A percentile compares a stretch with the other conserved stretches of the same genome.
Conservation (phyloP, 2,329 filamentous ascomycete genomes). For the Leptographium wingfieldii region DNA sequence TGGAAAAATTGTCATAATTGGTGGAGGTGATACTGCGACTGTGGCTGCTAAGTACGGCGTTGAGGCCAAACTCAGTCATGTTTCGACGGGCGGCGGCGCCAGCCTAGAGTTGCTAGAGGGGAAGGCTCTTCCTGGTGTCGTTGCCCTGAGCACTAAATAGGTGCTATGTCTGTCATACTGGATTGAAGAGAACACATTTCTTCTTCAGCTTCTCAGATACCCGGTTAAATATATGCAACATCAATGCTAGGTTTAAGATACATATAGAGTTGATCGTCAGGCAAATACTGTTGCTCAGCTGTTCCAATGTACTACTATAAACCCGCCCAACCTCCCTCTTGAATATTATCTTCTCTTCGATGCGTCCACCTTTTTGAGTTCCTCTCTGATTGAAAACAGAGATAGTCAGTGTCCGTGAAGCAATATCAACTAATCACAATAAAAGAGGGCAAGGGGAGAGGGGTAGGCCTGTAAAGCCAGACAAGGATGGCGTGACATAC, state of each 20-base stretch:
- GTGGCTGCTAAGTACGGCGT: slow-evolving; percentile 95
- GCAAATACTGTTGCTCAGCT: neutral
- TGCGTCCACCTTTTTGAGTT: slow-evolving; percentile 85
- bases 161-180: neutral
- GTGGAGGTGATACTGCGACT: slow-evolving; percentile 94
- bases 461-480: neutral
- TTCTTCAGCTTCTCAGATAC: neutral
- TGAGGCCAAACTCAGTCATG: slow-evolving; percentile 95
- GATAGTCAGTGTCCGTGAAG: neutral
- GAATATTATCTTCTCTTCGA: slow-evolving; percentile 47
- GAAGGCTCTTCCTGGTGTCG: slow-evolving; percentile 91
- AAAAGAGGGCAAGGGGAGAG: neutral
- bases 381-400: slow-evolving; percentile 47
- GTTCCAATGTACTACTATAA: neutral
- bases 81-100: slow-evolving; percentile 92
- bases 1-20: slow-evolving; percentile 96
- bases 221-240: neutral
- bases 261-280: neutral
- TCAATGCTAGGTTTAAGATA: neutral
- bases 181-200: neutral
- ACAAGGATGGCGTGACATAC: slow-evolving; percentile 37
- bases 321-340: neutral
- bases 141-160: slow-evolving; percentile 73
- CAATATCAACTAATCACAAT: neutral
- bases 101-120: slow-evolving; percentile 94